phyloP scores from a whole-genome alignment of 2,329 filamentous ascomycete species.

The Trichoderma sp. region DNA sequence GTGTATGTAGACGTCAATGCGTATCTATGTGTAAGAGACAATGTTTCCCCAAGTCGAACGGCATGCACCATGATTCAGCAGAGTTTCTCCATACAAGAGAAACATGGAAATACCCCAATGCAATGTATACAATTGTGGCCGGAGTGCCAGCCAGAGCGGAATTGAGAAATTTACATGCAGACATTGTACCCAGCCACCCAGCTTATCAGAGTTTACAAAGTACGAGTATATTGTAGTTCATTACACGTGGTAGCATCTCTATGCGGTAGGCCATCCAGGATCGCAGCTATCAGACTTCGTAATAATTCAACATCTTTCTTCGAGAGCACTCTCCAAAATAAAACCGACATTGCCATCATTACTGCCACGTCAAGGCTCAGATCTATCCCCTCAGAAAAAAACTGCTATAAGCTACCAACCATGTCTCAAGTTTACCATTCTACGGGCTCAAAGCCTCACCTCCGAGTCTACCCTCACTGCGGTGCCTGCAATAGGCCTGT shows the following conservation, averaged over 20 bases:
- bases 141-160: neutral
- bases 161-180: neutral
- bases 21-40: neutral
- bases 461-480: neutral
- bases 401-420: neutral
- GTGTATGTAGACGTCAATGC: neutral
- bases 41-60: neutral
- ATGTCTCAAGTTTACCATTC: neutral
- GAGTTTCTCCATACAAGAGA: neutral
- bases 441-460: neutral
- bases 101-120: neutral
- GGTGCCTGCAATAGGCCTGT: neutral
- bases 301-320: neutral
- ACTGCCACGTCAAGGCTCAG: neutral
- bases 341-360: neutral
- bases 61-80: neutral
- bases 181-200: no score
- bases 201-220: neutral
- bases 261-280: neutral
- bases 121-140: neutral
- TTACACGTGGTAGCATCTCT: neutral
- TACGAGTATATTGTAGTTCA: neutral
- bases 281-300: neutral
- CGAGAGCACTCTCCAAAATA: neutral
- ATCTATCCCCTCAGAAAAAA: neutral